These are phyloP conservation scores for Haplosporangium gracile DNA, from an alignment of 192 early-diverging fungal genomes.

Conservation along the genomic window DNA sequence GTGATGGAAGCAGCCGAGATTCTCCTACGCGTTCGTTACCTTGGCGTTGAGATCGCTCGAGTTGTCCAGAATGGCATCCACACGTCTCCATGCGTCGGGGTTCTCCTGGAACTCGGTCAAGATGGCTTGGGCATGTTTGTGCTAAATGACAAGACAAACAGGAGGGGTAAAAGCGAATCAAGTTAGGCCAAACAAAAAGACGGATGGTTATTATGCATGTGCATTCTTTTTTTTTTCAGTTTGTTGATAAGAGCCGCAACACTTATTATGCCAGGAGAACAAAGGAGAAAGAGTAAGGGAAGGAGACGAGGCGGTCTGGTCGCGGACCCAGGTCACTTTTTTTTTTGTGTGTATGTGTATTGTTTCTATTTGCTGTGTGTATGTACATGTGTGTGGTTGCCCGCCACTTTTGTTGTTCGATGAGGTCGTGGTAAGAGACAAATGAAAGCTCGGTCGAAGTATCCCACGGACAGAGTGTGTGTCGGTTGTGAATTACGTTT, in stretches of 20 bases:
- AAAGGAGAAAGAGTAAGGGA: background rate
- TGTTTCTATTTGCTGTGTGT: background rate
- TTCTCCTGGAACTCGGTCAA: slow-evolving; percentile 96
- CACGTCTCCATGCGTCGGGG: slow-evolving; percentile 95
- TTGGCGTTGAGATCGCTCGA: slow-evolving; percentile 86
- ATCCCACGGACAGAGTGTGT: background rate
- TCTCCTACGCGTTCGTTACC: slow-evolving; percentile 63
- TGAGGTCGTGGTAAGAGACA: background rate
- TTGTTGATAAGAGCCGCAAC: background rate
- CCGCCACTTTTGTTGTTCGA: background rate
- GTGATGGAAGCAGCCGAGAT: background rate
- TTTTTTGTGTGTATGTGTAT: background rate
- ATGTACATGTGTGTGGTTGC: background rate
- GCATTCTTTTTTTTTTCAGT: background rate
- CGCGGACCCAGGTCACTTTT: background rate
- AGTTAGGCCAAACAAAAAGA: background rate
- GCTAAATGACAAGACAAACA: slow-evolving; percentile 62
- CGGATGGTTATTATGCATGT: background rate
- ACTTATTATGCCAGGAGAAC: background rate
- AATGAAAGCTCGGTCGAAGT: background rate
- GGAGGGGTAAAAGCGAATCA: background rate
- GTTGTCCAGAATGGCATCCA: slow-evolving; percentile 91
- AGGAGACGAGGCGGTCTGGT: background rate
- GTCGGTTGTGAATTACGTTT: background rate
- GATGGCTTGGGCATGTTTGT: slow-evolving; percentile 86